Conservation (phyloP, 2,329 filamentous ascomycete species). For the Escovopsis sp. region DNA sequence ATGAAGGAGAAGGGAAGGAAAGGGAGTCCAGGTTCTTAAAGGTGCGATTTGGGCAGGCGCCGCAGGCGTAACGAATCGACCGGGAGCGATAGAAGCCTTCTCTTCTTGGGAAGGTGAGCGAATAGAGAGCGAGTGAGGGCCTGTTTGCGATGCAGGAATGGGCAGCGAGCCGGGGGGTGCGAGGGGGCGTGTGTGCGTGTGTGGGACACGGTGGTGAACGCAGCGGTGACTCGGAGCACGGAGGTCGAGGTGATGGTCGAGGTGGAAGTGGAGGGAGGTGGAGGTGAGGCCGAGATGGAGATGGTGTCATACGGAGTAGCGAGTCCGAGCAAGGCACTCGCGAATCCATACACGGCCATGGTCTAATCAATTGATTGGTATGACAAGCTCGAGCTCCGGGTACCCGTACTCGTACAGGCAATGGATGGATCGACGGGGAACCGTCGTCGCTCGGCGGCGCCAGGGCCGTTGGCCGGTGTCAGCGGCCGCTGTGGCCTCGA, state of each 20-base stretch:
- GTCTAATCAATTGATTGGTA: no score
- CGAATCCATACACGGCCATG: no score
- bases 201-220: background rate
- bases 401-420: no score
- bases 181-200: background rate
- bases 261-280: background rate
- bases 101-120: background rate
- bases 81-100: no score
- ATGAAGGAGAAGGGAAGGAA: background rate
- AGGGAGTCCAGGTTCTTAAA: background rate
- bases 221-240: background rate
- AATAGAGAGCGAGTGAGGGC: background rate
- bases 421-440: no score
- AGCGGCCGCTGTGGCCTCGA: no score
- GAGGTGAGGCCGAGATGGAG: background rate
- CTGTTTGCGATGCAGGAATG: background rate
- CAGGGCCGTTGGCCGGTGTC: no score
- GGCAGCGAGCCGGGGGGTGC: background rate
- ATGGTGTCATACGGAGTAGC: background rate
- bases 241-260: background rate
- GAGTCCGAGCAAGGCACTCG: background rate
- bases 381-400: no score
- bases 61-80: no score
- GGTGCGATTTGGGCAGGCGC: background rate
- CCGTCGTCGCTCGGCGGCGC: no score